These are phyloP conservation scores for Styphnolobium japonicum DNA, from an alignment of 306 rosid species.

Conservation along the genomic window DNA sequence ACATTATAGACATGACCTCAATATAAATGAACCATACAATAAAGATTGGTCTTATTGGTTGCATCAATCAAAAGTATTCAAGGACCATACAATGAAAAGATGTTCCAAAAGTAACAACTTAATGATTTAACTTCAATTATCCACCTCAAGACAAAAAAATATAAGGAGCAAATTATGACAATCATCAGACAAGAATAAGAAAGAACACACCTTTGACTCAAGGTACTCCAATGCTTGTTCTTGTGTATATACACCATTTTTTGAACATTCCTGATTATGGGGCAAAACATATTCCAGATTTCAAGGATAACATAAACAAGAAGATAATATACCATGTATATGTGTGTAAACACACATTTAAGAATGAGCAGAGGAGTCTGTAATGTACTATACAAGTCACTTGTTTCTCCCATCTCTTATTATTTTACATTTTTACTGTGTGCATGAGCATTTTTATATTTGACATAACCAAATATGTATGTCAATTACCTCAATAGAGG, in stretches of 20 bases:
- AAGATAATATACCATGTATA: neutral
- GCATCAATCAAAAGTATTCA: neutral
- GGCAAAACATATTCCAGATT: slow-evolving; percentile 21
- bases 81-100: neutral
- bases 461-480: neutral
- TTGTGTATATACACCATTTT: slow-evolving; percentile 51
- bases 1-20: neutral
- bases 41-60: neutral
- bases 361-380: neutral
- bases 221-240: slow-evolving; percentile 77
- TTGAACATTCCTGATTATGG: slow-evolving; percentile 70
- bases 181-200: slow-evolving; percentile 16
- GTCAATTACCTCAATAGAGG: slow-evolving; percentile 73
- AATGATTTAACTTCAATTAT: neutral
- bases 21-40: neutral
- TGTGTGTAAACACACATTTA: neutral
- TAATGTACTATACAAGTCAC: neutral
- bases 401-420: neutral
- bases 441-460: neutral
- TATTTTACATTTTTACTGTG: neutral
- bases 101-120: neutral
- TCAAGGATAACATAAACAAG: neutral
- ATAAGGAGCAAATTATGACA: neutral
- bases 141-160: slow-evolving; percentile 9
- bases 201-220: slow-evolving; percentile 59